These are phyloP conservation scores for Trichomonascaceae sp. DNA, from an alignment of 1,139 yeast species.

Conservation along the genomic window DNA sequence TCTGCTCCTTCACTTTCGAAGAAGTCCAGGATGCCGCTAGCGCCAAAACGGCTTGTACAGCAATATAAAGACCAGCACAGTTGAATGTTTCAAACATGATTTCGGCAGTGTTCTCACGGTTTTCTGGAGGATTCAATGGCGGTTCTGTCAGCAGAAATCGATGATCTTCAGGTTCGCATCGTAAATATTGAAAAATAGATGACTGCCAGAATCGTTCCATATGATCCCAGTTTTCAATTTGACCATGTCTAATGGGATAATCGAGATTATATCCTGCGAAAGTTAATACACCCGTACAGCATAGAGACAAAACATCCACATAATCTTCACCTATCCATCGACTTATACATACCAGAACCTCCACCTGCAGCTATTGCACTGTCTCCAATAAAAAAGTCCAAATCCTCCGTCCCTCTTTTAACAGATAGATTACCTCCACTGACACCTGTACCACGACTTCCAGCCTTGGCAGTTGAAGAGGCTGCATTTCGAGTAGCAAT, in stretches of 20 bases:
- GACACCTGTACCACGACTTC: constrained; percentile 25
- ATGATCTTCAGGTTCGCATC: constrained; percentile 99
- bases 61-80: constrained; percentile 96
- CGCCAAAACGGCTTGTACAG: constrained; percentile 97
- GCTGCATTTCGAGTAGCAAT: constrained; percentile 65
- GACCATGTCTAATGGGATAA: constrained; percentile 96
- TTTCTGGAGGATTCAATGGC: constrained; percentile 97
- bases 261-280: constrained; percentile 62
- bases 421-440: constrained; percentile 42
- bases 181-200: constrained; percentile 87
- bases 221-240: constrained; percentile 98
- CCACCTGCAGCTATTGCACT: constrained; percentile 87
- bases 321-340: neutral
- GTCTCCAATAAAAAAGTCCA: constrained; percentile 92
- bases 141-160: constrained; percentile 94
- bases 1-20: constrained; percentile 87
- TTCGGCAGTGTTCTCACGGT: constrained; percentile 96
- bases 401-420: constrained; percentile 88
- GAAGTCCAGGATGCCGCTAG: constrained; percentile 99
- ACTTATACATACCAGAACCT: constrained; percentile 47
- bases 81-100: constrained; percentile 98
- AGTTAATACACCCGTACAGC: neutral
- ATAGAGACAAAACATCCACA: neutral
- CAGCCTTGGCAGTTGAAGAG: constrained; percentile 20
- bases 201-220: constrained; percentile 99